A percentile compares a stretch with the other conserved stretches of the same genome.
These are phyloP conservation scores for Vaccinium myrtillus DNA, from an alignment of 148 eudicot species.

Conservation along the genomic window DNA sequence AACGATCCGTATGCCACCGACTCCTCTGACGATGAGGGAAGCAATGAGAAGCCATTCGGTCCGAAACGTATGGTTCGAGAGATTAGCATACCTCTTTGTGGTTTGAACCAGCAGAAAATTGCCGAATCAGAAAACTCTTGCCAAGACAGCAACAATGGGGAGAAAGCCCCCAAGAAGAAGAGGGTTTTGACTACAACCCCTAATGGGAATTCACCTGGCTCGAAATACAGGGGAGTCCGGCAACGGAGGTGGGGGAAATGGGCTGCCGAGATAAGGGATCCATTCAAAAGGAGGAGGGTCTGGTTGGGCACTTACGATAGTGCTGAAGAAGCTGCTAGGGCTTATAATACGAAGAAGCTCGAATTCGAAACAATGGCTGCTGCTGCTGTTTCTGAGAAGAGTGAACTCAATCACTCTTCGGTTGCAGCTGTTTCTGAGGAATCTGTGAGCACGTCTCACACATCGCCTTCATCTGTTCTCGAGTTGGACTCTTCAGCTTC, in stretches of 20 bases:
- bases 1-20: constrained; percentile 74
- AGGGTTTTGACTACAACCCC: constrained; percentile 30
- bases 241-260: constrained; percentile 89
- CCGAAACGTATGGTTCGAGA: constrained; percentile 49
- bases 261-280: constrained; percentile 94
- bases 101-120: not conserved
- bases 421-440: constrained; percentile 12
- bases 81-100: constrained; percentile 36
- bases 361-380: constrained; percentile 31
- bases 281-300: constrained; percentile 47
- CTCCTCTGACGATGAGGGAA: constrained; percentile 65
- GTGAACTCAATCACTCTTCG: not conserved
- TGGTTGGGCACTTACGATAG: constrained; percentile 83
- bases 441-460: constrained; percentile 41
- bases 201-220: constrained; percentile 12
- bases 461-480: constrained; percentile 55
- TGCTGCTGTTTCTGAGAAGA: not conserved
- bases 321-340: constrained; percentile 70
- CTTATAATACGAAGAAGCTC: constrained; percentile 46
- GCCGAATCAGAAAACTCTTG: constrained; percentile 51
- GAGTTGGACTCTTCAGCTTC: constrained; percentile 27
- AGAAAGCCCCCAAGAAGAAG: constrained; percentile 33
- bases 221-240: constrained; percentile 70
- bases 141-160: constrained; percentile 54
- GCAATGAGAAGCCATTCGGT: constrained; percentile 16